phyloP scores from a whole-genome alignment of 306 rosid species.

The Acacia crassicarpa region DNA sequence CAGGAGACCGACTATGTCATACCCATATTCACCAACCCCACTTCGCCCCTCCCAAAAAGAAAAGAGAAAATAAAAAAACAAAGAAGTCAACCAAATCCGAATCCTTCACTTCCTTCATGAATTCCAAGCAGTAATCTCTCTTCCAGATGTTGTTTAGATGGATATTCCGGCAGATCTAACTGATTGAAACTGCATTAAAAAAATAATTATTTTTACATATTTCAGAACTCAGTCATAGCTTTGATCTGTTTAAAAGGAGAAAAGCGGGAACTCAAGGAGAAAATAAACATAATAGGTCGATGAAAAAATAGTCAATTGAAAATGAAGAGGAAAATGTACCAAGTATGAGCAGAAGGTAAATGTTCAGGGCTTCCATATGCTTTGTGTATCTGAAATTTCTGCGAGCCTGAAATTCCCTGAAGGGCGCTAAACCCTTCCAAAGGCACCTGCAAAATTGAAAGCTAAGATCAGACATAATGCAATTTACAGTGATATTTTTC shows the following conservation, averaged over 20 bases:
- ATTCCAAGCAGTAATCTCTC: conserved; percentile 71
- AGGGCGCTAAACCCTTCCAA: conserved; percentile 81
- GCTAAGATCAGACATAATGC: conserved; percentile 22
- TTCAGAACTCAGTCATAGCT: not conserved
- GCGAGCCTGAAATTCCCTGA: conserved; percentile 81
- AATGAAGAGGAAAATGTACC: conserved; percentile 34
- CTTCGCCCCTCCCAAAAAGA: not conserved
- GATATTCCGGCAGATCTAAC: conserved; percentile 75
- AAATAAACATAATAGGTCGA: not conserved
- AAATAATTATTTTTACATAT: not conserved
- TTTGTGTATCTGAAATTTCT: conserved; percentile 80
- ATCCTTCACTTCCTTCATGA: conserved; percentile 74
- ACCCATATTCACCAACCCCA: conserved; percentile 31
- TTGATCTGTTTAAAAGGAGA: not conserved
- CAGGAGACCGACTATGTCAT: conserved; percentile 46
- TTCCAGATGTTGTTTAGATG: conserved; percentile 68
- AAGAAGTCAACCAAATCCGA: conserved; percentile 57
- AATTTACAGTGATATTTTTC: conserved; percentile 1
- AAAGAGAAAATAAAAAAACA: not conserved
- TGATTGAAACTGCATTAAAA: conserved; percentile 66
- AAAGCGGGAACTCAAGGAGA: not conserved
- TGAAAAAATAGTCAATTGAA: not conserved
- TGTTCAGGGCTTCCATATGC: conserved; percentile 77
- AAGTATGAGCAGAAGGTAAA: conserved; percentile 80
- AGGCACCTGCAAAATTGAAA: conserved; percentile 56